Evolutionary conservation across 192 early-diverging fungal genomes (phyloP), one percentile per base, ranked within the genome.

Genomic region (Gamsiella multidivaricata): DNA sequence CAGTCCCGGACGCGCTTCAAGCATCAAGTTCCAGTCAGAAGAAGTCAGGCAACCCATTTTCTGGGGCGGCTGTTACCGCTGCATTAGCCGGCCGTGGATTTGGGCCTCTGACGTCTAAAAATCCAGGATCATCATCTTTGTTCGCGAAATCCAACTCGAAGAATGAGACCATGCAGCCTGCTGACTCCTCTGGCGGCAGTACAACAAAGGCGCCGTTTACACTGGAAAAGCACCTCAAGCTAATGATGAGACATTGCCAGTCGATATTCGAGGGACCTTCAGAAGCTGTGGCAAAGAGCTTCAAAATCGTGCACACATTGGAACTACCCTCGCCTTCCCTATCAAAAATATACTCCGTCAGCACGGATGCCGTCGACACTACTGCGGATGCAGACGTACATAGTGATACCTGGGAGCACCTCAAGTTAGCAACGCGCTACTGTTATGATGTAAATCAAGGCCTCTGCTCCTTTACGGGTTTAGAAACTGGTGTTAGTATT

Each of bases 401-500:
- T n/a, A n/a, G n/a, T n/a, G n/a, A n/a, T n/a, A n/a, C n/a, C n/a
- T n/a, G n/a, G n/a, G n/a, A n/a, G n/a, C n/a, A n/a, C n/a, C n/a
- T n/a, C n/a, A 60, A 61, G 15, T 32, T 62, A 17, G 59, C 69
- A 7, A 70, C 52, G 4, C 69, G 69, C 14, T 70, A 70, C 42
- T 62, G 69, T 23, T 70, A 70, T 18, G 39, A 70, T 61, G 68
- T 70, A 70, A 45, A 41, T 41, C 39, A 14, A 41, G 7, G 39
- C 14, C 39, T 7, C 39, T 41, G 14, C 39, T 41, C 7, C 39
- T 18, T 8, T 2, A 17, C 28, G 32, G 3, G 5, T 6, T 31
- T 14, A 25, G 11, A 23, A 22, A 37, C 6, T 15, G 7, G 18
- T 23, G 2, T 28, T 14, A 11, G 54, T 11, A 34, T 5, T n/a